phyloP scores from a whole-genome alignment of 768 basidiomycete species.

The Boletus subparvulus region DNA sequence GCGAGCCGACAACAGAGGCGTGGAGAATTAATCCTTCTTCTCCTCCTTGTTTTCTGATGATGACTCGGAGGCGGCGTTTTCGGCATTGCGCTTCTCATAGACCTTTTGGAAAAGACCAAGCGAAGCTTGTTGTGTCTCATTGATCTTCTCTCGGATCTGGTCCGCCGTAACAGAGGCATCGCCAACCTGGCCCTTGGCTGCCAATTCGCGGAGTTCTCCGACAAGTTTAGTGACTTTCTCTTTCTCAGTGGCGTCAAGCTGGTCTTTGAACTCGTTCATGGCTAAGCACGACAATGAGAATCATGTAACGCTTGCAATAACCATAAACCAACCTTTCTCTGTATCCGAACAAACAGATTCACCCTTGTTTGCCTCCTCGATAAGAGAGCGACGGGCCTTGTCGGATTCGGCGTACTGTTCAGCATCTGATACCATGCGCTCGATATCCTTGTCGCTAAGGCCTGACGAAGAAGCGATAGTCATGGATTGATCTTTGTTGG shows the following conservation, averaged over 20 bases:
- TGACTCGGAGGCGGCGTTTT: slow-evolving; percentile 52
- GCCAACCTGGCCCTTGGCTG: slow-evolving; percentile 85
- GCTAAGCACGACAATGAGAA: slow-evolving; percentile 44
- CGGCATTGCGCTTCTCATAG: slow-evolving; percentile 88
- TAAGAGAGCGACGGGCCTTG: slow-evolving; percentile 81
- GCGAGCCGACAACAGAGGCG: not conserved
- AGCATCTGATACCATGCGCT: slow-evolving; percentile 93
- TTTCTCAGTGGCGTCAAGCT: slow-evolving; percentile 88
- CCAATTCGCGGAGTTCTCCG: slow-evolving; percentile 82
- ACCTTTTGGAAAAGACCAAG: slow-evolving; percentile 98
- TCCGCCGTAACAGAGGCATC: slow-evolving; percentile 83
- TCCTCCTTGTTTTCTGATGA: slow-evolving; percentile 52
- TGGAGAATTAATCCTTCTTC: slow-evolving; percentile 76
- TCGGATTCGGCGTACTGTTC: slow-evolving; percentile 94
- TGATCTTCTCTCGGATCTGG: slow-evolving; percentile 86
- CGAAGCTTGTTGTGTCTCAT: slow-evolving; percentile 91
- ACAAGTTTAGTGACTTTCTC: slow-evolving; percentile 92
- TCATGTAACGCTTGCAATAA: not conserved
- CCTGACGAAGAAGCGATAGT: slow-evolving; percentile 98
- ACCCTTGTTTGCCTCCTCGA: slow-evolving; percentile 96
- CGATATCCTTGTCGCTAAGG: slow-evolving; percentile 93
- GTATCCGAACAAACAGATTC: slow-evolving; percentile 94
- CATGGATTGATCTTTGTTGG: slow-evolving; percentile 89
- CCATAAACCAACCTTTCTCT: slow-evolving; percentile 71
- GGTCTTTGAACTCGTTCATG: slow-evolving; percentile 97